Conservation (phyloP, 192 early-diverging fungal genomes). For the Backusella morwellensis region DNA sequence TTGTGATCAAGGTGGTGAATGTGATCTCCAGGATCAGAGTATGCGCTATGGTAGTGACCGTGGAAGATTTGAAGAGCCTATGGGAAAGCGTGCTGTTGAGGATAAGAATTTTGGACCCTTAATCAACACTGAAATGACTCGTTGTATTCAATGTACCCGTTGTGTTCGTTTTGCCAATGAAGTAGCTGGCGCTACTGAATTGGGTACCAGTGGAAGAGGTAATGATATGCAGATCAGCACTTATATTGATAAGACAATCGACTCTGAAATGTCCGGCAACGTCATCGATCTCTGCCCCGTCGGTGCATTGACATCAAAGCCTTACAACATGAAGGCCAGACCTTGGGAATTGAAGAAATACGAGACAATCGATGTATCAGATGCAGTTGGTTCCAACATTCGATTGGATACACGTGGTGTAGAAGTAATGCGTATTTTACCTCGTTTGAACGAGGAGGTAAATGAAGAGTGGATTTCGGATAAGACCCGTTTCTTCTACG, state of each 20-base stretch:
- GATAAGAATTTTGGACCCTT: constrained; percentile 97
- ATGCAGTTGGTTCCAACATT: constrained; percentile 94
- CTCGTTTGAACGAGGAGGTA: constrained; percentile 92
- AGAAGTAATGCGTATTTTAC: constrained; percentile 96
- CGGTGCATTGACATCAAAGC: constrained; percentile 94
- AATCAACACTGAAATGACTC: constrained; percentile 93
- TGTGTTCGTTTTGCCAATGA: constrained; percentile 98
- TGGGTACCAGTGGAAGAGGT: constrained; percentile 94
- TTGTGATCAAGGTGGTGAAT: constrained; percentile 99
- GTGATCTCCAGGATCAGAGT: constrained; percentile 97
- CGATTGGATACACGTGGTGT: constrained; percentile 92
- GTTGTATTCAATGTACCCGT: constrained; percentile 99
- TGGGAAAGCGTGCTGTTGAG: constrained; percentile 92
- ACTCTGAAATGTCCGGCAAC: constrained; percentile 95
- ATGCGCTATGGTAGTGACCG: constrained; percentile 94
- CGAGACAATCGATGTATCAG: constrained; percentile 92
- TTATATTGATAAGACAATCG: constrained; percentile 84
- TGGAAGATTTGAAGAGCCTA: constrained; percentile 79
- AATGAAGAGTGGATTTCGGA: constrained; percentile 99
- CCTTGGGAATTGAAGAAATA: constrained; percentile 97
- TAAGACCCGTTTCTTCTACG: constrained; percentile 91
- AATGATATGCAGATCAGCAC: constrained; percentile 99
- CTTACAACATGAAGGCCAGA: constrained; percentile 88
- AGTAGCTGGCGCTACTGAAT: constrained; percentile 91
- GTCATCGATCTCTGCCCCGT: constrained; percentile 98